Percentiles rank a stretch among this genome's conserved stretches.
Conservation (phyloP, 179 eudicot species). For the Monotropa hypopitys region DNA sequence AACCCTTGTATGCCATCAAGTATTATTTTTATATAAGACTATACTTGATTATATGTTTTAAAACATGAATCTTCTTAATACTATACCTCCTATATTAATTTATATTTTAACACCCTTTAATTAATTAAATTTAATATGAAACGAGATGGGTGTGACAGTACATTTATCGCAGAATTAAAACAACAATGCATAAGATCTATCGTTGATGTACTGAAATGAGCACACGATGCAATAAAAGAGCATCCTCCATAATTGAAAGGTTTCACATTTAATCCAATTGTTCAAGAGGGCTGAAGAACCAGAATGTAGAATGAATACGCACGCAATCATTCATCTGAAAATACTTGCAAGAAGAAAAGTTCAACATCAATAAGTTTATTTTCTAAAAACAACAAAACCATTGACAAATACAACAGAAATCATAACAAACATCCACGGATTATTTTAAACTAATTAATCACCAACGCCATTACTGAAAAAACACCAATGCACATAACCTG, state of each 20-base stretch:
- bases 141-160: too few species aligned
- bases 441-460: not conserved
- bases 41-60: too few species aligned
- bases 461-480: not conserved
- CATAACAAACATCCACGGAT: not conserved
- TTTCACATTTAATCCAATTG: not conserved
- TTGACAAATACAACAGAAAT: not conserved
- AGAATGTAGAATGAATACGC: not conserved
- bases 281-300: not conserved
- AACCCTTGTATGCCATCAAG: too few species aligned
- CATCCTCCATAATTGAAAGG: not conserved
- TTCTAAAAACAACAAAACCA: not conserved
- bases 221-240: not conserved
- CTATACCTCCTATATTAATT: too few species aligned
- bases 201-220: not conserved
- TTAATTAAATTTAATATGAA: too few species aligned
- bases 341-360: not conserved
- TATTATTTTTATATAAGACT: too few species aligned
- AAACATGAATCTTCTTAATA: too few species aligned
- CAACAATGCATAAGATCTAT: not conserved
- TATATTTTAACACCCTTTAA: too few species aligned
- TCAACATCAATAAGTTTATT: not conserved
- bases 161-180: too few species aligned
- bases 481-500: not conserved
- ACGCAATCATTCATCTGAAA: not conserved